Percentiles rank a stretch among this genome's conserved stretches.
phyloP scores from a whole-genome alignment of 805 yeast genomes.

The Henningerozyma blattae region DNA sequence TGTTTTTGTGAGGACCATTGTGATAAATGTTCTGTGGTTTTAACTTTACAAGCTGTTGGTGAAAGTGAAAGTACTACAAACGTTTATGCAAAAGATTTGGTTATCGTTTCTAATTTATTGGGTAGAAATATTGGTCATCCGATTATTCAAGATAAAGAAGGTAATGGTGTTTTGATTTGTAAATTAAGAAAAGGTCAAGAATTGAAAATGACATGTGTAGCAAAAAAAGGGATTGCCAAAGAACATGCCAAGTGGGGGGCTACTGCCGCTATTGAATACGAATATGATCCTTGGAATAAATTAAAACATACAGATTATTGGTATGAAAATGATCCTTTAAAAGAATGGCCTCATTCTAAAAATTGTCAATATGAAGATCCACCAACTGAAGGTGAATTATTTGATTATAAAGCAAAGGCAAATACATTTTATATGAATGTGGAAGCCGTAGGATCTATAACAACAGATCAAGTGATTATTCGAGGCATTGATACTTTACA shows the following conservation, averaged over 20 bases:
- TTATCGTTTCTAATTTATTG: conserved; percentile 29
- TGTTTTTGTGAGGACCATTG: conserved; percentile 98
- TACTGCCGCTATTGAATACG: conserved; percentile 89
- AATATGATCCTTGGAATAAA: conserved; percentile 98
- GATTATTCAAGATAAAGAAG: conserved; percentile 62
- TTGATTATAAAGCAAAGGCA: conserved; percentile 78
- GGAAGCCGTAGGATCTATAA: conserved; percentile 83
- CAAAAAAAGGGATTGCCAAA: conserved; percentile 93
- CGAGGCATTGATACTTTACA: conserved; percentile 79
- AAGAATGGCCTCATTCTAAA: conserved; percentile 86
- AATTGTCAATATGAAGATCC: conserved; percentile 96
- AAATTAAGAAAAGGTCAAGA: conserved; percentile 90
- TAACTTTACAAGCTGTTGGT: conserved; percentile 79
- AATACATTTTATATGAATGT: conserved; percentile 74
- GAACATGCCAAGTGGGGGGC: conserved; percentile 99
- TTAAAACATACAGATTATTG: conserved; percentile 91
- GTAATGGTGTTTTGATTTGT: conserved; percentile 82
- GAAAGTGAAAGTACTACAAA: conserved; percentile 80
- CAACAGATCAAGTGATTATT: conserved; percentile 80
- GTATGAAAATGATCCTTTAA: conserved; percentile 81
- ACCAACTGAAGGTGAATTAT: conserved; percentile 75
- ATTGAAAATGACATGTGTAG: conserved; percentile 77
- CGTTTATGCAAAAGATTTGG: conserved; percentile 76
- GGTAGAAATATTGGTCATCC: conserved; percentile 62
- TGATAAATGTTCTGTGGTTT: conserved; percentile 83